Evolutionary conservation across 1,139 yeast species (phyloP).

Genomic region (Pichia terricola): DNA sequence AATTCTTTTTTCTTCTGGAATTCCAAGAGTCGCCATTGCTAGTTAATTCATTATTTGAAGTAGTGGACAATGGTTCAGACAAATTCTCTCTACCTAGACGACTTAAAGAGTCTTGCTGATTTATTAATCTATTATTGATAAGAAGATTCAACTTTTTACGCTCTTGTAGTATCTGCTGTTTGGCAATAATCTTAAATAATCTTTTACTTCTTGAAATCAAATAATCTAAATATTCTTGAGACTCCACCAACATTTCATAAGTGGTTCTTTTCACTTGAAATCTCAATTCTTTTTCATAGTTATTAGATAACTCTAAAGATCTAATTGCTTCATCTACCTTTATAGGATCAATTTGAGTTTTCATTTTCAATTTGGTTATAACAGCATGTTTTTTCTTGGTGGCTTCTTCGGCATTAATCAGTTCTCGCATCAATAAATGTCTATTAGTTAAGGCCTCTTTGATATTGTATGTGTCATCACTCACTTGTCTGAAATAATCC

Average conservation of each 20-base stretch:
- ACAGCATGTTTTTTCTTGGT: slow-evolving; percentile 62
- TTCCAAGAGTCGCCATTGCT: slow-evolving; percentile 29
- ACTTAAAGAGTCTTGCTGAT: slow-evolving; percentile 62
- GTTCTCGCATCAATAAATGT: slow-evolving; percentile 84
- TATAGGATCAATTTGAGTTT: slow-evolving; percentile 70
- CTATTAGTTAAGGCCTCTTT: slow-evolving; percentile 91
- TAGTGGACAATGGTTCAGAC: slow-evolving; percentile 8
- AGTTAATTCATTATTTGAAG: slow-evolving; percentile 28
- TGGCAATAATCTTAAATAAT: slow-evolving; percentile 50
- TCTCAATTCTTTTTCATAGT: slow-evolving; percentile 63
- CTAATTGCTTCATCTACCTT: slow-evolving; percentile 87
- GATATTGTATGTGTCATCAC: slow-evolving; percentile 73
- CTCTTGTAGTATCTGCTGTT: slow-evolving; percentile 77
- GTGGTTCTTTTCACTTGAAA: slow-evolving; percentile 75
- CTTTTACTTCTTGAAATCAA: slow-evolving; percentile 43
- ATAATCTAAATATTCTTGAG: slow-evolving; percentile 44
- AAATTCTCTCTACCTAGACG: slow-evolving; percentile 66
- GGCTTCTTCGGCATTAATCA: slow-evolving; percentile 66
- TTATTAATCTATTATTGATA: slow-evolving; percentile 68
- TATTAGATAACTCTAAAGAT: slow-evolving; percentile 71
- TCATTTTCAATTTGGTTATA: slow-evolving; percentile 67
- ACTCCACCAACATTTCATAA: slow-evolving; percentile 74
- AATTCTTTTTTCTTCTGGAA: slow-evolving; percentile 18
- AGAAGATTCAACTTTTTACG: slow-evolving; percentile 68
- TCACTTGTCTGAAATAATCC: slow-evolving; percentile 58